Percentiles rank a stretch among this genome's conserved stretches.
These are phyloP conservation scores for Fusarium caatingaense DNA, from an alignment of 2,329 filamentous ascomycete species.

Conservation along the genomic window DNA sequence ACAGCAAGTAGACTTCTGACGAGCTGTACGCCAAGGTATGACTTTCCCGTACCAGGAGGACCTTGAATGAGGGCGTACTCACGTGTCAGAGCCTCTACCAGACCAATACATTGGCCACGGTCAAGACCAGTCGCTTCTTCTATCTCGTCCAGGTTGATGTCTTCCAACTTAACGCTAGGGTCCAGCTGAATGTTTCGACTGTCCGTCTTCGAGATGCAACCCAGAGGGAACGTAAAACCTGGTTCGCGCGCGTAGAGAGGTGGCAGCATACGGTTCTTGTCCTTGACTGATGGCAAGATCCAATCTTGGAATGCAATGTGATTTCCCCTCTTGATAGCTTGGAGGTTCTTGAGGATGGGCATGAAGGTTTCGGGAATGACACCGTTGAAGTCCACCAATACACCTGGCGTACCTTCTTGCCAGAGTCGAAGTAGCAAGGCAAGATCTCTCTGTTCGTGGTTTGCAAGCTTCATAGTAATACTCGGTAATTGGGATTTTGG, in stretches of 20 bases:
- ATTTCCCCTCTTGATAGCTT: constrained; percentile 13
- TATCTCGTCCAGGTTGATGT: neutral
- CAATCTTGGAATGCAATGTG: constrained; percentile 14
- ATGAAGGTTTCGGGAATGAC: constrained; percentile 24
- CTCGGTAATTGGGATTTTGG: neutral
- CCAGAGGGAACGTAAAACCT: constrained; percentile 63
- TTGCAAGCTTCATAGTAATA: constrained; percentile 18
- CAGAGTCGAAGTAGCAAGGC: neutral
- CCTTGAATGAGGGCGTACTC: constrained; percentile 73
- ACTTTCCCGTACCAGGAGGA: constrained; percentile 76
- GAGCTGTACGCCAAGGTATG: constrained; percentile 67
- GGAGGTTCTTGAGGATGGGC: constrained; percentile 15
- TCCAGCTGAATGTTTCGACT: neutral
- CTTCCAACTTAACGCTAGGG: neutral
- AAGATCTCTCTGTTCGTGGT: neutral
- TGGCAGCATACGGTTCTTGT: constrained; percentile 33
- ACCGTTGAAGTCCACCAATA: constrained; percentile 28
- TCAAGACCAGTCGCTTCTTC: constrained; percentile 61
- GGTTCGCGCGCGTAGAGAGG: constrained; percentile 62
- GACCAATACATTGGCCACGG: constrained; percentile 59
- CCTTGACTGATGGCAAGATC: constrained; percentile 1
- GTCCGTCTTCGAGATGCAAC: constrained; percentile 44
- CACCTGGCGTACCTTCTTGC: neutral
- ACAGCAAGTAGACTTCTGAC: constrained; percentile 63
- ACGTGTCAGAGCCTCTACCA: constrained; percentile 64